Conservation (phyloP, 805 yeast genomes). For the Blastobotrys muscicola region DNA sequence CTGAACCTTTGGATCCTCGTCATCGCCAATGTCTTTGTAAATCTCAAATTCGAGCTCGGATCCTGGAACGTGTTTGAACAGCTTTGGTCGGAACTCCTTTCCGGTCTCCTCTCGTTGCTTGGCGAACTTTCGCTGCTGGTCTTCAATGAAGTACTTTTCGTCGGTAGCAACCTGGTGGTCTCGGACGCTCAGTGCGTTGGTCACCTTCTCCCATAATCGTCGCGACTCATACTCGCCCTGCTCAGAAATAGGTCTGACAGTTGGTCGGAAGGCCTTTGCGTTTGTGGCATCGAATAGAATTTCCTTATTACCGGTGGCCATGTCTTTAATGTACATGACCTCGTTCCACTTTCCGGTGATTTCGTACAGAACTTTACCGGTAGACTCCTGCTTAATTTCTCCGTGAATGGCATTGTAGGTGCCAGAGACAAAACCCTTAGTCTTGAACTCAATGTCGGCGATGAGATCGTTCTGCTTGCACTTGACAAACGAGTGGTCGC, state of each 20-base stretch:
- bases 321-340: conserved; percentile 56
- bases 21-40: conserved; percentile 51
- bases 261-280: conserved; percentile 48
- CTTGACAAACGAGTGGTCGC: conserved; percentile 78
- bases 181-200: conserved; percentile 67
- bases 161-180: conserved; percentile 80
- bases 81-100: conserved; percentile 67
- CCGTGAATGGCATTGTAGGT: conserved; percentile 87
- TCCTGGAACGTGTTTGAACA: conserved; percentile 44
- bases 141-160: conserved; percentile 81
- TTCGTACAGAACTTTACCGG: conserved; percentile 50
- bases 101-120: conserved; percentile 70
- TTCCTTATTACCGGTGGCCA: conserved; percentile 37
- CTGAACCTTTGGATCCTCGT: conserved; percentile 40
- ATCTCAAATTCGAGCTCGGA: conserved; percentile 52
- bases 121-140: conserved; percentile 68
- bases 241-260: conserved; percentile 65
- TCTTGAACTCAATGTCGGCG: conserved; percentile 86
- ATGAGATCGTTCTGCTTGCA: conserved; percentile 49
- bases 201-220: conserved; percentile 72
- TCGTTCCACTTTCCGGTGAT: conserved; percentile 93
- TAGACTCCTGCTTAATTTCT: conserved; percentile 40
- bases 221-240: conserved; percentile 80
- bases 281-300: conserved; percentile 53
- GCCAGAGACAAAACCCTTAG: conserved; percentile 90